A percentile compares a stretch with the other conserved stretches of the same genome.
phyloP scores from a whole-genome alignment of 768 basidiomycete species.

The Heimioporus sp. region DNA sequence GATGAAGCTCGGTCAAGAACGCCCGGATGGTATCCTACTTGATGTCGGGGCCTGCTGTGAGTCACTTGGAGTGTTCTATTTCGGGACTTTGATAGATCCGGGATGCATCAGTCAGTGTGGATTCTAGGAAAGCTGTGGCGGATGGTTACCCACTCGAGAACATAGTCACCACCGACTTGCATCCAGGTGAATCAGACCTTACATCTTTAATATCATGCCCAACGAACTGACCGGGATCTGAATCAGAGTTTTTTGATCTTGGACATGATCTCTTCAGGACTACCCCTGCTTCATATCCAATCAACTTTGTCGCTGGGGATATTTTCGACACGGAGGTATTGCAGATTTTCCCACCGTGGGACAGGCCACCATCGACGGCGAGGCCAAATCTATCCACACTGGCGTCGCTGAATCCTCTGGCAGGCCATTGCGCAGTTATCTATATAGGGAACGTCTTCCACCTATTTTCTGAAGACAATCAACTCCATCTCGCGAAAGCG shows the following conservation, averaged over 20 bases:
- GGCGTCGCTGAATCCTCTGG: constrained; percentile 46
- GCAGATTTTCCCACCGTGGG: constrained; percentile 29
- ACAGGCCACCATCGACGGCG: constrained; percentile 19
- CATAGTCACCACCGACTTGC: constrained; percentile 39
- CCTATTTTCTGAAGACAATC: constrained; percentile 30
- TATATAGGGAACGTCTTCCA: constrained; percentile 50
- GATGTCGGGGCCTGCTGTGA: constrained; percentile 48
- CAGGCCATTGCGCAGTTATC: constrained; percentile 48
- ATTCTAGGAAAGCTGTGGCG: constrained; percentile 37
- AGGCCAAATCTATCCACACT: constrained; percentile 32
- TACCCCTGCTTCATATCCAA: constrained; percentile 49
- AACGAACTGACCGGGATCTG: neutral
- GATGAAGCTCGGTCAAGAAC: constrained; percentile 36
- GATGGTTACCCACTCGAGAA: constrained; percentile 44
- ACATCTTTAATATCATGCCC: neutral
- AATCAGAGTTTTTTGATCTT: constrained; percentile 52
- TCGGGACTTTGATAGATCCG: too few species aligned
- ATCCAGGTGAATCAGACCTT: constrained; percentile 24
- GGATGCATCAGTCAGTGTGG: constrained; percentile 22
- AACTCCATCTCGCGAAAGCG: constrained; percentile 25
- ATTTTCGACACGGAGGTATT: constrained; percentile 47
- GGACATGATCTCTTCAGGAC: constrained; percentile 63
- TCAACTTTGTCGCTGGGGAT: constrained; percentile 54
- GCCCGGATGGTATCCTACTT: constrained; percentile 37
- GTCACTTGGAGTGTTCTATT: neutral